Evolutionary conservation across 2,329 filamentous ascomycete genomes (phyloP).

Genomic region (Aureobasidium sp.): DNA sequence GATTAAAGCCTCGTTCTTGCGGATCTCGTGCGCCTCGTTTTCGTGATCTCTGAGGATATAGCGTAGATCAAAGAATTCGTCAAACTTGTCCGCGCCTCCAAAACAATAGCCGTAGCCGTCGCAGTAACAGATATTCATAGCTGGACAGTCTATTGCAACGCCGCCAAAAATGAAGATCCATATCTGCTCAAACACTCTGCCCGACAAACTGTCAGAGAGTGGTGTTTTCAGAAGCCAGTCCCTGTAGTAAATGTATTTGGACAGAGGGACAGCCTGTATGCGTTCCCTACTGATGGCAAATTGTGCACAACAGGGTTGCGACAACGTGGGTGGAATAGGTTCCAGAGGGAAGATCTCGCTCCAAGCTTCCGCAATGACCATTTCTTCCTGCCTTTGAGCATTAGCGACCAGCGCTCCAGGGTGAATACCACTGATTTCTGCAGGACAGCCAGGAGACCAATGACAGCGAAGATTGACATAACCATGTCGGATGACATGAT

Average conservation of each 20-base stretch:
- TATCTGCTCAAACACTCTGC: constrained; percentile 54
- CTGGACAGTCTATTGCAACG: constrained; percentile 38
- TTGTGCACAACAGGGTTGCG: constrained; percentile 56
- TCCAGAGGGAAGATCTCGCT: constrained; percentile 40
- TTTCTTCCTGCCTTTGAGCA: constrained; percentile 34
- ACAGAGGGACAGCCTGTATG: constrained; percentile 44
- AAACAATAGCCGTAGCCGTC: constrained; percentile 57
- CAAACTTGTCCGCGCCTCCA: constrained; percentile 39
- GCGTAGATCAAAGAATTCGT: constrained; percentile 40
- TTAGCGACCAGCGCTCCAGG: constrained; percentile 31
- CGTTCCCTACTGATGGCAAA: constrained; percentile 52
- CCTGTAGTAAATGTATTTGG: constrained; percentile 47
- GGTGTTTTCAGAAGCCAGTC: constrained; percentile 53
- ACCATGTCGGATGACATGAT: constrained; percentile 38
- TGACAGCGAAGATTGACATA: constrained; percentile 49
- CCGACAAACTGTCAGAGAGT: constrained; percentile 46
- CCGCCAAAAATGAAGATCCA: constrained; percentile 56
- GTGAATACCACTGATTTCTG: constrained; percentile 37
- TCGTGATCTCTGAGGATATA: constrained; percentile 33
- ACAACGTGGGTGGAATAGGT: constrained; percentile 40
- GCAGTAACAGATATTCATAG: constrained; percentile 52
- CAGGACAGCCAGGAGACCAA: constrained; percentile 48
- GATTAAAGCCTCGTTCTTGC: constrained; percentile 30
- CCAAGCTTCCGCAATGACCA: constrained; percentile 37
- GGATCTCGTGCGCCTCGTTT: constrained; percentile 34